Evolutionary conservation across 2,329 filamentous ascomycete species (phyloP), one percentile per base, ranked within the genome.

Genomic region (Trichoderma arundinaceum): DNA sequence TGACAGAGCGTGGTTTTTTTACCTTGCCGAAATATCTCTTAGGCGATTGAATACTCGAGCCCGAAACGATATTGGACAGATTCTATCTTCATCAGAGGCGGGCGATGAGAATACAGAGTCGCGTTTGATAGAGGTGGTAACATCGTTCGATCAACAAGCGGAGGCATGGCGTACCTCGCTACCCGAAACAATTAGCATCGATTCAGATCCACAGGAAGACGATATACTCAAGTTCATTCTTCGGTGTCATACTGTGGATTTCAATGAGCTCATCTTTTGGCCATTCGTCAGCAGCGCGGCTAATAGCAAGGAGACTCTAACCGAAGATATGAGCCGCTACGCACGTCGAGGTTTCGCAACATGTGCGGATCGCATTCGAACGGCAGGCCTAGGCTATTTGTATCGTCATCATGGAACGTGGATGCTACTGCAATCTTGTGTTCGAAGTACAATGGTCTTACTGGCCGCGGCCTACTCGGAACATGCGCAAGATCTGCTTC

Each of bases 371-470:
- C 51, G 33, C 2, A 39, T 54, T 13, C 33, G 17, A 9, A 19
- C 13, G 3, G 51, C 33, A 54, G 33, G 17, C 10, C 7, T 22
- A n/a, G 51, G 33, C 9, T 17, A 39, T 8, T 38, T 12, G 9
- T 35, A 54, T 4, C 51, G 51, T 1, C 33, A 54, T 39, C 33
- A 54, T 2, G 32, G 51, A 22, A 54, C 51, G 1, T 54, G 51
- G 51, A 8, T 54, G 51, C 12, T 54, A 39, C 39, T 39, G 51
- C 51, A 54, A 17, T 54, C 51, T 13, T 54, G 51, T 39, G 51
- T 35, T 28, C 51, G 51, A 19, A 28, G 17, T 22, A 35, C 35
- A 7, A 35, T 54, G 3, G n/a, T 54, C n/a, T 54, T 54, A 2
- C 10, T 54, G 12, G 33, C 51, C 17, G 33, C 33, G 38, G 33